Evolutionary conservation across 805 yeast species (phyloP), one percentile per base, ranked within the genome.

Genomic region (Wickerhamomyces strasburgensis): DNA sequence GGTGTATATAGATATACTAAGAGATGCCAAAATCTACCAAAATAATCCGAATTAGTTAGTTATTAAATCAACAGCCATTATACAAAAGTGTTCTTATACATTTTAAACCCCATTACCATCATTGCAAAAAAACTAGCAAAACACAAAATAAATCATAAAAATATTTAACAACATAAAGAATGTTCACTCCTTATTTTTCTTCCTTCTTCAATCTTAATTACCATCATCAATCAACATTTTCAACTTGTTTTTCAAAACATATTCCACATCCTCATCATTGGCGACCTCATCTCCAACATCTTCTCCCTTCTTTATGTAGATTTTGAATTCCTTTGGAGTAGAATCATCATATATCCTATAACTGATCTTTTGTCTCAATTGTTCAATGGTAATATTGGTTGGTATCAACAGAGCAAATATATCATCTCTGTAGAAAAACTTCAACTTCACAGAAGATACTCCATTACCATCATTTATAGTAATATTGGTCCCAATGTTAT

Each of bases 361-460:
- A 33, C 61, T 60, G 36, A 79, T 67, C 51, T 76, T 78, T 19
- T 61, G 55, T 44, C 70, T 68, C 40, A 79, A 52, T 39, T 75
- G 82, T 24, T 59, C 63, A 31, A 73, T 56, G 4, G 73, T 61
- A 34, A 72, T 69, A 42, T 62, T 65, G 11, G 65, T 52, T 23
- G 78, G 76, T 27, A 79, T 61, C 42, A 78, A 58, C 29, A 84
- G 66, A 2, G 87, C 93, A 64, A 84, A 84, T 13, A 84, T 84
- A 54, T 84, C 95, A 51, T 83, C 93, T 40, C 78, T 80, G 52
- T 76, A 83, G 56, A 80, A 84, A 51, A 84, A 82, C 56, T 84
- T 84, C 35, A 84, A 73, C 57, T 84, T 84, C 45, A 50, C 53
- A 31, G 60, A 56, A 14, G 58, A 51, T 21, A 21, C 25, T 21